Conservation (phyloP, 2,329 filamentous ascomycete species). For the Escovopsis sp. region DNA sequence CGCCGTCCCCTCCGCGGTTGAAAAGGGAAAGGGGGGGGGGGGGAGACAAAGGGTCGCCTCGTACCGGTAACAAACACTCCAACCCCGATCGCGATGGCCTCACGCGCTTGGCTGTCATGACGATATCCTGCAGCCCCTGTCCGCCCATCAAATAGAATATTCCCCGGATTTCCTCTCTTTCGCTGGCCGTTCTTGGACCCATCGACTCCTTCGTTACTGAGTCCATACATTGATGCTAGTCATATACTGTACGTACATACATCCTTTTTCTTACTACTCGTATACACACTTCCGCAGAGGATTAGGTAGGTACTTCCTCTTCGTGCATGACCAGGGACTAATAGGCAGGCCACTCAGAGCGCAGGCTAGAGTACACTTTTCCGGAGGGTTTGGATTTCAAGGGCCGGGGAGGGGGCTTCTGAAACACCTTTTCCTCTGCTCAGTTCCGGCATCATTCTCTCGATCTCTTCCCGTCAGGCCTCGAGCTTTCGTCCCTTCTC, state of each 20-base stretch:
- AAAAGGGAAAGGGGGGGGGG: too few relatives aligned
- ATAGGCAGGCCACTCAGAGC: conserved; percentile 8
- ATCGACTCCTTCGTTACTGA: too few relatives aligned
- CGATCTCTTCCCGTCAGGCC: conserved; percentile 5
- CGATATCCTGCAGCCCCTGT: conserved; percentile 15
- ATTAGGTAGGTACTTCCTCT: too few relatives aligned
- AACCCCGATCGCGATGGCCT: conserved; percentile 16
- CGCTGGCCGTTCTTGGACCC: neutral
- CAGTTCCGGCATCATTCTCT: conserved; percentile 5
- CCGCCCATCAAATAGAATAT: conserved; percentile 10
- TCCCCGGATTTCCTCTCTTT: conserved; percentile 6
- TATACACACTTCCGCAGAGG: too few relatives aligned
- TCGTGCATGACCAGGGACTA: too few relatives aligned
- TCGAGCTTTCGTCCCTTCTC: neutral
- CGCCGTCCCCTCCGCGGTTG: too few relatives aligned
- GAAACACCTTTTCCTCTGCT: conserved; percentile 15
- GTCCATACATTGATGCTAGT: too few relatives aligned
- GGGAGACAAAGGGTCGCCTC: too few relatives aligned
- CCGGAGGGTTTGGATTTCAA: neutral
- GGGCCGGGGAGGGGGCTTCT: conserved; percentile 13
- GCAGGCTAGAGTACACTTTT: conserved; percentile 1
- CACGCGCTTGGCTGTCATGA: conserved; percentile 10
- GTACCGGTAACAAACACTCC: neutral
- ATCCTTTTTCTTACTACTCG: too few relatives aligned
- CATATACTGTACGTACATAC: too few relatives aligned